Evolutionary conservation across 1,284 basidiomycete genomes (phyloP), one percentile per base, ranked within the genome.

Genomic region (Tilletiopsis washingtonensis): DNA sequence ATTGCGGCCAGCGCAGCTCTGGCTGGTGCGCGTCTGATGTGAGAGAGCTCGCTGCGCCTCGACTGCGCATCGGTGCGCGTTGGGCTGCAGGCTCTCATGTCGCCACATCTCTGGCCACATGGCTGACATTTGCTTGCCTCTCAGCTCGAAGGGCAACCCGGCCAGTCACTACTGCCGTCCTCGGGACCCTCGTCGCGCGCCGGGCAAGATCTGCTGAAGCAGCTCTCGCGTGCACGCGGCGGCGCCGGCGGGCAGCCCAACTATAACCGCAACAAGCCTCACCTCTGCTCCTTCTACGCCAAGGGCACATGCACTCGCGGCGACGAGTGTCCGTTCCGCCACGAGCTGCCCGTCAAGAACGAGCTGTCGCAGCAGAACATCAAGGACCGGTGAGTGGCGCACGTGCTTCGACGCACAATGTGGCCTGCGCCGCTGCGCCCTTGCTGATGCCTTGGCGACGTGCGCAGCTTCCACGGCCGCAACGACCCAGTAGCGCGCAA

Each of bases 231-330:
- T 59, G 88, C 86, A 15, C 43, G 42, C 9, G 29, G 23, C 19
- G 3, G 42, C 19, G 25, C 17, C 24, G 12, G 20, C 41, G 20
- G 14, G 17, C 21, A 45, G 29, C 21, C 5, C 7, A 6, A 21
- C 70, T 98, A 97, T 78, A 96, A 97, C 75, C 83, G 91, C 46
- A 97, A 98, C 75, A 78, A 87, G 49, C 88, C 93, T 42, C 88
- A 96, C 62, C 74, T 94, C 7, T 99, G 94, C 74, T 90, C 88
- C 1, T 97, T 98, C 79, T 98, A 85, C 69, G 85, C 82, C 38
- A 97, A 97, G 75, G 94, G 94, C 0, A 86, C 90, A 53, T 99
- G 94, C 73, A 89, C 81, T 37, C 81, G 94, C 36, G 94, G 94
- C 5, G 77, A 78, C 21, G 89, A 88, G 52, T 99, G 94, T 74